phyloP scores from a whole-genome alignment of 2,329 filamentous ascomycete genomes.

The Penicillium brevicompactum region DNA sequence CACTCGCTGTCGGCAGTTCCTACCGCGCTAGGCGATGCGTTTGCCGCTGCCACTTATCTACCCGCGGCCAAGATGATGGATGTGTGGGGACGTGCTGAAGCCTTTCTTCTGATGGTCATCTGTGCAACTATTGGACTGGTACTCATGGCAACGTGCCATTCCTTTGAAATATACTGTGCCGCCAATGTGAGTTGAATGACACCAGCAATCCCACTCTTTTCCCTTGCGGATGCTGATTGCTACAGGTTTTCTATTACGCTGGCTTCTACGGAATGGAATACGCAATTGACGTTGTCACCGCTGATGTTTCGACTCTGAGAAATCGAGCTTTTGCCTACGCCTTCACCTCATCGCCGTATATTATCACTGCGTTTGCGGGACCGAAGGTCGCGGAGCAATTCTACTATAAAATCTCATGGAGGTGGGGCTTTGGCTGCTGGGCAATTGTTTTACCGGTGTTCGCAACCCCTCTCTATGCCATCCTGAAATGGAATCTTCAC shows the following conservation, averaged over 20 bases:
- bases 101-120: constrained; percentile 50
- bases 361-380: constrained; percentile 60
- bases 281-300: constrained; percentile 60
- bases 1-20: constrained; percentile 56
- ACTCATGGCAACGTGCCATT: constrained; percentile 61
- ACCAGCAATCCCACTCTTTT: no score
- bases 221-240: constrained; percentile 25
- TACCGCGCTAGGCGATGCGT: constrained; percentile 54
- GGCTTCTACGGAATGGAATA: constrained; percentile 61
- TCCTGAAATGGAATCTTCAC: constrained; percentile 55
- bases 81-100: constrained; percentile 60
- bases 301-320: constrained; percentile 62
- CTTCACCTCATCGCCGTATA: constrained; percentile 62
- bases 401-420: constrained; percentile 53
- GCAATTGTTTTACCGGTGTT: constrained; percentile 59
- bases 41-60: constrained; percentile 58
- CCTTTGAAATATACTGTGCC: constrained; percentile 61
- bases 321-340: constrained; percentile 64
- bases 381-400: constrained; percentile 53
- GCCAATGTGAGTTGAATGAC: constrained; percentile 41
- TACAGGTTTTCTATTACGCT: constrained; percentile 55
- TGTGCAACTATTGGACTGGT: constrained; percentile 51
- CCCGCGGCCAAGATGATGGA: constrained; percentile 62
- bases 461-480: constrained; percentile 53
- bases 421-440: constrained; percentile 63